Conservation (phyloP, 1,139 yeast genomes). For the Hanseniaspora uvarum region DNA sequence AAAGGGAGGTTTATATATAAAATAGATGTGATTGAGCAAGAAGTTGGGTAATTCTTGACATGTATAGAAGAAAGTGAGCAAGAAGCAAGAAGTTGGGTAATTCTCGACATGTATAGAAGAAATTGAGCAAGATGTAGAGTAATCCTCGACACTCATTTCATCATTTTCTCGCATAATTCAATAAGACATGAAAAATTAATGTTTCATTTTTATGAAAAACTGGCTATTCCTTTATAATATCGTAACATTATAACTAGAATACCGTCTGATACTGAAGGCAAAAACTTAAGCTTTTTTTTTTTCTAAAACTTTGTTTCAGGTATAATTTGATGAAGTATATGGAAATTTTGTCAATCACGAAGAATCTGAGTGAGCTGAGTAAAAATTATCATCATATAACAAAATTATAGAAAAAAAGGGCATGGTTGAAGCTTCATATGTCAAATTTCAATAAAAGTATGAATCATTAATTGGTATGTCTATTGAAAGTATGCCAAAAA, state of each 20-base stretch:
- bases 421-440: not conserved
- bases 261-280: too few relatives aligned
- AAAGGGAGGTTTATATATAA: too few relatives aligned
- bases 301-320: constrained; percentile 8
- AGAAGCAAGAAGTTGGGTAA: too few relatives aligned
- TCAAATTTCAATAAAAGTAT: not conserved
- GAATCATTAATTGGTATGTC: constrained; percentile 1
- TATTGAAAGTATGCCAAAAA: not conserved
- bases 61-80: too few relatives aligned
- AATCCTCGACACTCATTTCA: too few relatives aligned
- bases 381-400: constrained; percentile 18
- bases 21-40: too few relatives aligned
- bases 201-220: not conserved
- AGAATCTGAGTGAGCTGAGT: constrained; percentile 18
- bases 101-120: too few relatives aligned
- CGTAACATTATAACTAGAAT: not conserved
- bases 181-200: not conserved
- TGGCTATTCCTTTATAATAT: not conserved
- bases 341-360: constrained; percentile 17
- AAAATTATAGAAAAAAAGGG: not conserved
- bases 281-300: too few relatives aligned
- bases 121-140: too few relatives aligned
- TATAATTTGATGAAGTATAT: constrained; percentile 17
- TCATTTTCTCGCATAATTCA: not conserved
- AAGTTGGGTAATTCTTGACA: too few relatives aligned